Evolutionary conservation across 441 rosid genomes (phyloP).

Genomic region (Theobroma grandiflorum): DNA sequence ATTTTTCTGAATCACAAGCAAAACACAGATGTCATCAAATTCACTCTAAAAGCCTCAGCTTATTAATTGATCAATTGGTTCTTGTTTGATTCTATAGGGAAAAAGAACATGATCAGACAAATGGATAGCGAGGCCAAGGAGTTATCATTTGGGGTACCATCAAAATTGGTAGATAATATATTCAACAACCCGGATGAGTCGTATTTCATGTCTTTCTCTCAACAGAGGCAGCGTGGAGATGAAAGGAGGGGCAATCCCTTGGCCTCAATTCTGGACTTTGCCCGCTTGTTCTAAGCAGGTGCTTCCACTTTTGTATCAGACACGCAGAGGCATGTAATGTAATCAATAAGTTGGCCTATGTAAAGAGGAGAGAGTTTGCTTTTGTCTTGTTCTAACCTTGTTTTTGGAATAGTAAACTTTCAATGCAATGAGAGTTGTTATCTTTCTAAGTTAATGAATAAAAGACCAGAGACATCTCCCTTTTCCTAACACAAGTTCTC

Average conservation of each 20-base stretch:
- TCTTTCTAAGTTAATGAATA: background rate
- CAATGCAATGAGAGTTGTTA: background rate
- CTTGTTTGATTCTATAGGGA: conserved; percentile 38
- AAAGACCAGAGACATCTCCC: background rate
- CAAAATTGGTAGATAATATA: conserved; percentile 44
- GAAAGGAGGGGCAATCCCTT: conserved; percentile 18
- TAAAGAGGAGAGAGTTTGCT: background rate
- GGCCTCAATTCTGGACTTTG: conserved; percentile 23
- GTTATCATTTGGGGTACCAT: conserved; percentile 49
- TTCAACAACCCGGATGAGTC: conserved; percentile 55
- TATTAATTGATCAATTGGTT: background rate
- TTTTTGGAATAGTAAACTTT: background rate
- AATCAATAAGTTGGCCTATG: background rate
- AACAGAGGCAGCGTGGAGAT: conserved; percentile 5
- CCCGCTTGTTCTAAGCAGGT: conserved; percentile 27
- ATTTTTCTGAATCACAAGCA: background rate
- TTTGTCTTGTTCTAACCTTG: background rate
- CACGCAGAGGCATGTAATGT: background rate
- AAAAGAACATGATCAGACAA: conserved; percentile 49
- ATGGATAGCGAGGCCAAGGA: conserved; percentile 47
- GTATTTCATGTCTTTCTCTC: conserved; percentile 40
- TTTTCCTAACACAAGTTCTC: background rate
- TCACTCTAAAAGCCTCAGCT: background rate
- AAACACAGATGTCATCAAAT: too few relatives aligned
- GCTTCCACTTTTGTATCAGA: background rate